Evolutionary conservation across 352 stramenopile genomes (phyloP).

Genomic region (Phytopythium litorale): DNA sequence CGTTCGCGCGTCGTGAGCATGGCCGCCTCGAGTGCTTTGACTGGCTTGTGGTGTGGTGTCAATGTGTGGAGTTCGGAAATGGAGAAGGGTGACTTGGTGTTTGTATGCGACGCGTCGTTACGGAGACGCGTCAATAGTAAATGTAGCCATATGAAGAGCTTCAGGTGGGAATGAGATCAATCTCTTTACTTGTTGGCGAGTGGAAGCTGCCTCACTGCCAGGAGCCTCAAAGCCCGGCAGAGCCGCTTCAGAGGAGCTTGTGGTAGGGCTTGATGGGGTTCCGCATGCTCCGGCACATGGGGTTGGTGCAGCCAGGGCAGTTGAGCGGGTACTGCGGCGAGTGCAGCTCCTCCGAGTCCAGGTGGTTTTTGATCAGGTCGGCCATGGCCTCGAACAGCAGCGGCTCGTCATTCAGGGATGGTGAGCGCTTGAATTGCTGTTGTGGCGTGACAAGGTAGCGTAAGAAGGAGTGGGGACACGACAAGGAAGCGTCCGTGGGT

Average conservation of each 20-base stretch:
- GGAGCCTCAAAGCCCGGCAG: no score
- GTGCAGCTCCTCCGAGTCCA: conserved; percentile 77
- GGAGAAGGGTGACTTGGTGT: background rate
- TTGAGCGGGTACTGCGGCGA: conserved; percentile 83
- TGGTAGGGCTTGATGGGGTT: conserved; percentile 83
- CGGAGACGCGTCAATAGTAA: background rate
- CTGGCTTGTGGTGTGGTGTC: background rate
- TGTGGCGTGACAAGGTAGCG: background rate
- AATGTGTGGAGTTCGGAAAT: background rate
- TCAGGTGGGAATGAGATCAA: background rate
- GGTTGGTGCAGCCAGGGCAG: conserved; percentile 77
- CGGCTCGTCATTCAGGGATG: conserved; percentile 95
- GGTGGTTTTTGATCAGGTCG: conserved; percentile 93
- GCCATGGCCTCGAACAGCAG: conserved; percentile 96
- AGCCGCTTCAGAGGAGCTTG: conserved; percentile 30
- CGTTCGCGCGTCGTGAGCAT: conserved; percentile 69
- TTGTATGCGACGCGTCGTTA: background rate
- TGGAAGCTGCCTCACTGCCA: no score
- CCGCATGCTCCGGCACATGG: conserved; percentile 78
- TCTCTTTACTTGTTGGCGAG: no score
- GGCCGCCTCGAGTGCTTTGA: background rate
- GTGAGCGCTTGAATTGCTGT: conserved; percentile 91
- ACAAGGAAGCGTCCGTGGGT: background rate
- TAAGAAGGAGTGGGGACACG: background rate
- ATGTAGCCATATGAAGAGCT: conserved; percentile 2